Percentiles rank a stretch among this genome's conserved stretches.
These are phyloP conservation scores for Isoetes taiwanensis DNA, from an alignment of 75 land plant species.

Conservation along the genomic window DNA sequence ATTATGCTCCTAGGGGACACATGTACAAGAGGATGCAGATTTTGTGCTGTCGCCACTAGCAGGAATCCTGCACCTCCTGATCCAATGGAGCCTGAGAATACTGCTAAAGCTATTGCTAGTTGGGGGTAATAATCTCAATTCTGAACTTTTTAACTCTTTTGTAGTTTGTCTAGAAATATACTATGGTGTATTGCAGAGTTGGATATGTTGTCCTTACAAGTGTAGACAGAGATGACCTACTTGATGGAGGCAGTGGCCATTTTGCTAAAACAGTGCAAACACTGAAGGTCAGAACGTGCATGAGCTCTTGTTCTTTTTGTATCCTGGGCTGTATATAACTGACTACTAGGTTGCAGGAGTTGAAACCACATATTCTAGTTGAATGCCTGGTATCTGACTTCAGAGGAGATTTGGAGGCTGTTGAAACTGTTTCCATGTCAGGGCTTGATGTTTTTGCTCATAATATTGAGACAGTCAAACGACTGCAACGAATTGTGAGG, in stretches of 20 bases:
- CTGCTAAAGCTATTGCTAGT: constrained; percentile 85
- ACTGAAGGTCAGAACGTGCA: constrained; percentile 46
- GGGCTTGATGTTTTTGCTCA: constrained; percentile 98
- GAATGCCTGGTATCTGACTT: constrained; percentile 96
- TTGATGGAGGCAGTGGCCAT: constrained; percentile 95
- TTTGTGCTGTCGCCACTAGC: constrained; percentile 92
- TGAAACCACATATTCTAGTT: constrained; percentile 88
- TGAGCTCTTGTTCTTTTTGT: not conserved
- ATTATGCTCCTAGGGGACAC: constrained; percentile 96
- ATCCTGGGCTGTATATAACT: not conserved
- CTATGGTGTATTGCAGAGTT: constrained; percentile 35
- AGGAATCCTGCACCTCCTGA: constrained; percentile 86
- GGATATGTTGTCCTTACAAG: constrained; percentile 91
- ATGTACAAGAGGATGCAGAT: constrained; percentile 88
- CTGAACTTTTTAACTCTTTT: not conserved
- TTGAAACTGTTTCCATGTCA: constrained; percentile 47
- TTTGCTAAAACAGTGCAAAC: constrained; percentile 77
- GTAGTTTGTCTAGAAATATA: not conserved
- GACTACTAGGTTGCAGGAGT: constrained; percentile 28
- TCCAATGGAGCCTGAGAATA: constrained; percentile 86
- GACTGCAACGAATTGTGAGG: constrained; percentile 87
- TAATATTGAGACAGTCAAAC: constrained; percentile 85
- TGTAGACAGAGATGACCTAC: constrained; percentile 89
- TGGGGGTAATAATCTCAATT: too few relatives aligned
- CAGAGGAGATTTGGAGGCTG: constrained; percentile 74